These are phyloP conservation scores for Lactarius pseudohatsudake DNA, from an alignment of 768 basidiomycete species.

Conservation along the genomic window DNA sequence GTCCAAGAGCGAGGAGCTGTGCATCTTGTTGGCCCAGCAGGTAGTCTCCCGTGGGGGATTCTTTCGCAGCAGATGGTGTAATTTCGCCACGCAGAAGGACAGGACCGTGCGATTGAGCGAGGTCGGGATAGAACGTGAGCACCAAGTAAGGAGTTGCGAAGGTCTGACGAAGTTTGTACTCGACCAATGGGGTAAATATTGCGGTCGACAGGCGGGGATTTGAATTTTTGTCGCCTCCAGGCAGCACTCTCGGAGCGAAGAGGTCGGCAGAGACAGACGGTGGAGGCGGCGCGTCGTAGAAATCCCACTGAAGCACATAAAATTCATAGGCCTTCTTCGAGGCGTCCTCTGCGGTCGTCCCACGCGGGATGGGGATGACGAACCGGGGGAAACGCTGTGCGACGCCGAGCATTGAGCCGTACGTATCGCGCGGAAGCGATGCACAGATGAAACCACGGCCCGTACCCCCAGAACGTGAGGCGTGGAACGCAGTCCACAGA, in stretches of 20 bases:
- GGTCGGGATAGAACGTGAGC: slow-evolving; percentile 88
- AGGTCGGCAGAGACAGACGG: slow-evolving; percentile 45
- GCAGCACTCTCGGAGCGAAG: slow-evolving; percentile 43
- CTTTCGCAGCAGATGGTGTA: slow-evolving; percentile 57
- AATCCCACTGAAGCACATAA: slow-evolving; percentile 87
- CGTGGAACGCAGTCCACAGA: slow-evolving; percentile 90
- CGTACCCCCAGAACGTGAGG: slow-evolving; percentile 73
- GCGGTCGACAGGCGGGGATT: slow-evolving; percentile 69
- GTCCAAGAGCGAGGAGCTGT: slow-evolving; percentile 72
- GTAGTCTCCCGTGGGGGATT: slow-evolving; percentile 41
- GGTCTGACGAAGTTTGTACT: slow-evolving; percentile 81
- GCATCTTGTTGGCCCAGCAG: slow-evolving; percentile 79
- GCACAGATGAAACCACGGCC: slow-evolving; percentile 87
- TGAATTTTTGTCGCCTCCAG: slow-evolving; percentile 31
- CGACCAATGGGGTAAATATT: slow-evolving; percentile 89
- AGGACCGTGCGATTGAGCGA: slow-evolving; percentile 72
- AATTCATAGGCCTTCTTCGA: slow-evolving; percentile 62
- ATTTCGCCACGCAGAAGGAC: slow-evolving; percentile 92
- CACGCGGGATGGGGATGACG: slow-evolving; percentile 76
- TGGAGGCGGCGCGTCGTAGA: slow-evolving; percentile 67
- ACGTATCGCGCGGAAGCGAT: slow-evolving; percentile 67
- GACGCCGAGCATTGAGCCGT: slow-evolving; percentile 63
- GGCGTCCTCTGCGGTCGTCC: slow-evolving; percentile 34
- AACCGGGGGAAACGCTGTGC: slow-evolving; percentile 74
- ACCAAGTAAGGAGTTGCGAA: slow-evolving; percentile 92